Conservation (phyloP, 768 basidiomycete genomes). For the Mycena amicta region DNA sequence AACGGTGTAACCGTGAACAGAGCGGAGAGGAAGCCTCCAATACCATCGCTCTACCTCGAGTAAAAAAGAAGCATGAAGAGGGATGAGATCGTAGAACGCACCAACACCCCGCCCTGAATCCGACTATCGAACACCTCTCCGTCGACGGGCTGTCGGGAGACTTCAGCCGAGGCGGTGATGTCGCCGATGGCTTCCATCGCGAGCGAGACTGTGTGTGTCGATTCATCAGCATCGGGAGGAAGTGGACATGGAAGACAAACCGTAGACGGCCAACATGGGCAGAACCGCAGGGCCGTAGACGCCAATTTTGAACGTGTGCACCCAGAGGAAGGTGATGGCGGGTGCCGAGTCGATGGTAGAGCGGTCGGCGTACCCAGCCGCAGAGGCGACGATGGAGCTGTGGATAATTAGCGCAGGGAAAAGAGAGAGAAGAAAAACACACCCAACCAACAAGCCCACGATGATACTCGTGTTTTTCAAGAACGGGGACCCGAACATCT, state of each 20-base stretch:
- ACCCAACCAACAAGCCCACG: slow-evolving; percentile 43
- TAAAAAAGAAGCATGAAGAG: slow-evolving; percentile 31
- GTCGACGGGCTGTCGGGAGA: slow-evolving; percentile 71
- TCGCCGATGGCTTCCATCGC: slow-evolving; percentile 89
- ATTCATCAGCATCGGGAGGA: no score
- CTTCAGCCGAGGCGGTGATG: slow-evolving; percentile 81
- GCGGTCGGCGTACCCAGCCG: slow-evolving; percentile 75
- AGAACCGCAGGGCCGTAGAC: slow-evolving; percentile 73
- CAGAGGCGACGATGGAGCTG: slow-evolving; percentile 81
- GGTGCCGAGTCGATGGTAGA: slow-evolving; percentile 68
- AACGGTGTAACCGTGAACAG: slow-evolving; percentile 82
- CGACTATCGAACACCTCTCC: slow-evolving; percentile 71
- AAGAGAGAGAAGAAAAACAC: not conserved
- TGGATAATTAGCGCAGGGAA: slow-evolving; percentile 44
- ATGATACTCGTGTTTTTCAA: slow-evolving; percentile 80
- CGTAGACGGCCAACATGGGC: slow-evolving; percentile 57
- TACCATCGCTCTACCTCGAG: slow-evolving; percentile 72
- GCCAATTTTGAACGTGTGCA: slow-evolving; percentile 73
- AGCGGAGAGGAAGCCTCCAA: slow-evolving; percentile 78
- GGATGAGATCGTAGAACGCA: slow-evolving; percentile 36
- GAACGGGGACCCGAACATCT: slow-evolving; percentile 85
- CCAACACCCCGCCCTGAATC: slow-evolving; percentile 81
- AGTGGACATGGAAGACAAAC: no score
- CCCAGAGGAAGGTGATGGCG: slow-evolving; percentile 84
- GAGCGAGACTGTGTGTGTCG: slow-evolving; percentile 61